Percentiles rank a stretch among this genome's conserved stretches.
Conservation (phyloP, 176 grass and related monocot species). For the Eleusine indica region DNA sequence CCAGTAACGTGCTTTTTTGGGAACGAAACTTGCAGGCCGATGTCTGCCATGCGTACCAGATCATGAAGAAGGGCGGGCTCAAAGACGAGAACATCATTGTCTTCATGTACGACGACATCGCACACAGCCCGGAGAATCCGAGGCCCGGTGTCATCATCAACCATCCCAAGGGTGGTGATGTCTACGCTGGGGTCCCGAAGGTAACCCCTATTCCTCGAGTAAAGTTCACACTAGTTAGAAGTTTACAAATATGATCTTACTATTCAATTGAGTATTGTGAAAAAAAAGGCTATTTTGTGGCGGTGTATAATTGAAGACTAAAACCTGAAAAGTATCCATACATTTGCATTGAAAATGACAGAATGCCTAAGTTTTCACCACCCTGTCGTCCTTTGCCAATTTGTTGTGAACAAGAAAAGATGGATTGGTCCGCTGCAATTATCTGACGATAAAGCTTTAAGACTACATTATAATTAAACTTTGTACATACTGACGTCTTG, state of each 20-base stretch:
- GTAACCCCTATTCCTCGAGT: constrained; percentile 39
- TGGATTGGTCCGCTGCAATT: constrained; percentile 15
- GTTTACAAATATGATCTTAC: constrained; percentile 15
- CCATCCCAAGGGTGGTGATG: constrained; percentile 82
- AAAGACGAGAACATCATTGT: constrained; percentile 95
- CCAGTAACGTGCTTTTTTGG: constrained; percentile 1
- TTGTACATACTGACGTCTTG: not conserved
- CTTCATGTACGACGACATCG: constrained; percentile 99
- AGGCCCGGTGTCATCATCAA: constrained; percentile 85
- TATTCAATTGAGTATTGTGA: constrained; percentile 18
- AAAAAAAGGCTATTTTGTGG: constrained; percentile 10
- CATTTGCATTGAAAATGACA: constrained; percentile 28
- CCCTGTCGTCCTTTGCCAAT: constrained; percentile 15
- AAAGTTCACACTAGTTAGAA: constrained; percentile 9
- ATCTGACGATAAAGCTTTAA: not conserved
- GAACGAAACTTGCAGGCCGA: constrained; percentile 62
- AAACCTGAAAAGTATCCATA: not conserved
- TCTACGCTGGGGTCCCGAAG: constrained; percentile 95
- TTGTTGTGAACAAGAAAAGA: constrained; percentile 25
- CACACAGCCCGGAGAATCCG: constrained; percentile 71
- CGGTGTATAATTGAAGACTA: constrained; percentile 1
- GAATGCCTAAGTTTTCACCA: not conserved
- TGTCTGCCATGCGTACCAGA: constrained; percentile 96
- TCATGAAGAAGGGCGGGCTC: constrained; percentile 94
- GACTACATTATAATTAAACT: not conserved